phyloP scores from a whole-genome alignment of 2,329 filamentous ascomycete genomes.

The Aspergillus phoenicis region DNA sequence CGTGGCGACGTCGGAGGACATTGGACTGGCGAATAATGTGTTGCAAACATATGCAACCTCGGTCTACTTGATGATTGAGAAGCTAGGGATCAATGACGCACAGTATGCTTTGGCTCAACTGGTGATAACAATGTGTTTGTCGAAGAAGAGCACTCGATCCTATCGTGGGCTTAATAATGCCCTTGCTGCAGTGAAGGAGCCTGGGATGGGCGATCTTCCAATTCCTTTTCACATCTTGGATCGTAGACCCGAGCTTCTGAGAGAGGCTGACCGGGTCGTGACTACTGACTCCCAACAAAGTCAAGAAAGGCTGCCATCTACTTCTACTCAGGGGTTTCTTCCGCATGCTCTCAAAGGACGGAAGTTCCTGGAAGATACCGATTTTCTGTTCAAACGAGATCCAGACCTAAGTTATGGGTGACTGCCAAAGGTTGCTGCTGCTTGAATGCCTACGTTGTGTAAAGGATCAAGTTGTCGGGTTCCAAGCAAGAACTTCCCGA shows the following conservation, averaged over 20 bases:
- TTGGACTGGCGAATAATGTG: slow-evolving; percentile 83
- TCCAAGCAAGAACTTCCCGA: too few species aligned
- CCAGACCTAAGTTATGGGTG: too few species aligned
- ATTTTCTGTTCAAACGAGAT: slow-evolving; percentile 52
- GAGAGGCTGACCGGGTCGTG: slow-evolving; percentile 64
- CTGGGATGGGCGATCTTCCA: slow-evolving; percentile 76
- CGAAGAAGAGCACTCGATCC: slow-evolving; percentile 82
- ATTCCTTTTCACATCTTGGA: slow-evolving; percentile 69
- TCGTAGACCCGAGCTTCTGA: slow-evolving; percentile 51
- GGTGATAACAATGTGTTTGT: slow-evolving; percentile 75
- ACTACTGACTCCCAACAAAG: too few species aligned
- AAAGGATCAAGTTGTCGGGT: too few species aligned
- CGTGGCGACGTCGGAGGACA: slow-evolving; percentile 91
- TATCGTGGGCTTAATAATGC: slow-evolving; percentile 83
- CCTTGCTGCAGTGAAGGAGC: slow-evolving; percentile 75
- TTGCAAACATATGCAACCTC: slow-evolving; percentile 83
- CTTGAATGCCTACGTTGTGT: too few species aligned
- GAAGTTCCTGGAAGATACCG: slow-evolving; percentile 74
- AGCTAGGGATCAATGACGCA: slow-evolving; percentile 93
- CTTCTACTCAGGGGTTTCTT: slow-evolving; percentile 70
- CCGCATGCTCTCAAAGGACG: slow-evolving; percentile 72
- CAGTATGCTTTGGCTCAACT: slow-evolving; percentile 89
- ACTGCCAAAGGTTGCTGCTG: too few species aligned
- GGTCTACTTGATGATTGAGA: slow-evolving; percentile 83
- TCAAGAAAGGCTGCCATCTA: too few species aligned